A percentile compares a stretch with the other conserved stretches of the same genome.
These are phyloP conservation scores for Apophysomyces sp. DNA, from an alignment of 371 early-diverging fungal species.

Conservation along the genomic window DNA sequence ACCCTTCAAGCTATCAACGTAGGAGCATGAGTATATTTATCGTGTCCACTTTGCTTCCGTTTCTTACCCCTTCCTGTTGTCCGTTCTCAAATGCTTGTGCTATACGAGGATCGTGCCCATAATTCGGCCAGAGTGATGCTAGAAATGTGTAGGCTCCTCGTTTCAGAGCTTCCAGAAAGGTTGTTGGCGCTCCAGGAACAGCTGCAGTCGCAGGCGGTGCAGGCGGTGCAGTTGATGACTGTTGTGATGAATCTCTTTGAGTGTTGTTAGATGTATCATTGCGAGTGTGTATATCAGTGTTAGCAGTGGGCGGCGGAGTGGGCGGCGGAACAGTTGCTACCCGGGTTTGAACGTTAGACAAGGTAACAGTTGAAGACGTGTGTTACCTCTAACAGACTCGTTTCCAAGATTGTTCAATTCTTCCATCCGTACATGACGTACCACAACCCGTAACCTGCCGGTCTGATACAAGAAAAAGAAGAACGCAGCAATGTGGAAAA, in stretches of 20 bases:
- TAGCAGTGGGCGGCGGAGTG: too few relatives aligned
- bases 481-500: conserved; percentile 38
- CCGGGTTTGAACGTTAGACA: not conserved
- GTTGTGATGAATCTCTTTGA: too few relatives aligned
- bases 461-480: conserved; percentile 47
- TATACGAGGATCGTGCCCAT: conserved; percentile 38
- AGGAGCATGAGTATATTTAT: not conserved
- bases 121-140: conserved; percentile 47
- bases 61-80: conserved; percentile 21
- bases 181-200: not conserved
- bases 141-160: conserved; percentile 39
- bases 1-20: not conserved
- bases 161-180: conserved; percentile 20
- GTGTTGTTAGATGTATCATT: too few relatives aligned
- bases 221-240: conserved; percentile 6
- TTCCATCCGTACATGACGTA: conserved; percentile 31
- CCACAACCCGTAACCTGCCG: conserved; percentile 37
- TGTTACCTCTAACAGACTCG: conserved; percentile 3
- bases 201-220: not conserved
- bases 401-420: conserved; percentile 11
- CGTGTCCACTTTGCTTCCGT: not conserved
- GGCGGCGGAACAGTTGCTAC: not conserved
- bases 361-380: not conserved
- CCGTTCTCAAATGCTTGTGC: conserved; percentile 45
- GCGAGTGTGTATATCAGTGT: too few relatives aligned